A percentile compares a stretch with the other conserved stretches of the same genome.
Evolutionary conservation across 1,284 basidiomycete species (phyloP).

Genomic region (Naganishia cerealis): DNA sequence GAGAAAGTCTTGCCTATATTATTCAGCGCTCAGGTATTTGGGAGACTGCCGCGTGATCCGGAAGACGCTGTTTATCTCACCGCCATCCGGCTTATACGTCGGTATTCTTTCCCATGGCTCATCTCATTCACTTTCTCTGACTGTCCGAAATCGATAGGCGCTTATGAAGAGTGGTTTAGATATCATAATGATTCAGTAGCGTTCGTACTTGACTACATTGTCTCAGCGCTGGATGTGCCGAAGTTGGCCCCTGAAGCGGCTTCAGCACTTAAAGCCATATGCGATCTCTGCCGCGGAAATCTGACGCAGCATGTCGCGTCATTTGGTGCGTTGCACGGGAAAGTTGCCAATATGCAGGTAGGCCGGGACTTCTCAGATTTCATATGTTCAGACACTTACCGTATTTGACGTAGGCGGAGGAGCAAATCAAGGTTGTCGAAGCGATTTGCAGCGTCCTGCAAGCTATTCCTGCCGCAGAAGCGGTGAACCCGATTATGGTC

Average conservation of each 20-base stretch:
- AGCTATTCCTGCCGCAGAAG: constrained; percentile 72
- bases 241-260: constrained; percentile 70
- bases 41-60: constrained; percentile 65
- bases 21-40: constrained; percentile 70
- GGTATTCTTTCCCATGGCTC: constrained; percentile 35
- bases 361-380: constrained; percentile 43
- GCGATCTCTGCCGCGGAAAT: constrained; percentile 77
- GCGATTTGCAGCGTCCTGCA: constrained; percentile 87
- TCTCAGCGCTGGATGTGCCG: constrained; percentile 66
- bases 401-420: constrained; percentile 63
- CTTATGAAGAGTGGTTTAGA: constrained; percentile 81
- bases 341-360: constrained; percentile 70
- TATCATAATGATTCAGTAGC: constrained; percentile 57
- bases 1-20: constrained; percentile 65
- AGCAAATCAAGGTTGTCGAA: constrained; percentile 83
- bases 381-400: neutral
- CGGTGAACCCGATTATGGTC: constrained; percentile 74
- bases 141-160: constrained; percentile 57
- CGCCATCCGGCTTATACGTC: constrained; percentile 68
- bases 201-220: constrained; percentile 68
- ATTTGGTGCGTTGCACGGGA: constrained; percentile 77
- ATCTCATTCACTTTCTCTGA: constrained; percentile 1
- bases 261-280: constrained; percentile 75
- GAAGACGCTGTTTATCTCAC: constrained; percentile 70
- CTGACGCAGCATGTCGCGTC: constrained; percentile 77